Percentiles rank a stretch among this genome's conserved stretches.
These are phyloP conservation scores for Coniochaeta sp. DNA, from an alignment of 2,329 filamentous ascomycete species.

Conservation along the genomic window DNA sequence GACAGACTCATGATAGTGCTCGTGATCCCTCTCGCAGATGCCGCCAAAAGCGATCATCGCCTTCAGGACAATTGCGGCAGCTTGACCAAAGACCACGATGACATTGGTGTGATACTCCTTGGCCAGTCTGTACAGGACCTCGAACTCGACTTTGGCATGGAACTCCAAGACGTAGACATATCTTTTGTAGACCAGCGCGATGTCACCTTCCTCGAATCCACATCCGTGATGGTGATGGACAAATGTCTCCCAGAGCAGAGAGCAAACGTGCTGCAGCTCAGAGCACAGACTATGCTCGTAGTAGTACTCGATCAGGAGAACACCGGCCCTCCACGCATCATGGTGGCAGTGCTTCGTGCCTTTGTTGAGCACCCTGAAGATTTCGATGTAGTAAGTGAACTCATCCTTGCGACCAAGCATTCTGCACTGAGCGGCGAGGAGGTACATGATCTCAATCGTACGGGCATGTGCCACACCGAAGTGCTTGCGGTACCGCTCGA, in stretches of 20 bases:
- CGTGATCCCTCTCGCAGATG: conserved; percentile 35
- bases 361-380: conserved; percentile 24
- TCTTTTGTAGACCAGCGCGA: conserved; percentile 37
- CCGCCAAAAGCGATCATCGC: conserved; percentile 31
- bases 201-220: conserved; percentile 30
- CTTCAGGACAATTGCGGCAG: conserved; percentile 18
- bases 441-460: conserved; percentile 26
- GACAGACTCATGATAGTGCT: conserved; percentile 35
- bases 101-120: conserved; percentile 40
- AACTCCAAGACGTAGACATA: conserved; percentile 40
- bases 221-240: conserved; percentile 31
- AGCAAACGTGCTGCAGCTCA: conserved; percentile 36
- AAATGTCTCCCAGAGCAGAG: conserved; percentile 37
- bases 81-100: conserved; percentile 25
- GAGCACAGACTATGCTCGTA: conserved; percentile 34
- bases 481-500: conserved; percentile 24
- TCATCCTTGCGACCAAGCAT: conserved; percentile 24
- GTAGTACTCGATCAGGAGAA: conserved; percentile 35
- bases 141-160: conserved; percentile 32
- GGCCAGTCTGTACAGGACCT: conserved; percentile 35
- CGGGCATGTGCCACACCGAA: conserved; percentile 20
- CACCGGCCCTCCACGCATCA: conserved; percentile 36
- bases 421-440: conserved; percentile 16
- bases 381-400: conserved; percentile 27
- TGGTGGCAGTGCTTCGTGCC: conserved; percentile 26